These are phyloP conservation scores for Epithemia pelagica DNA, from an alignment of 108 stramenopile species.

Conservation along the genomic window DNA sequence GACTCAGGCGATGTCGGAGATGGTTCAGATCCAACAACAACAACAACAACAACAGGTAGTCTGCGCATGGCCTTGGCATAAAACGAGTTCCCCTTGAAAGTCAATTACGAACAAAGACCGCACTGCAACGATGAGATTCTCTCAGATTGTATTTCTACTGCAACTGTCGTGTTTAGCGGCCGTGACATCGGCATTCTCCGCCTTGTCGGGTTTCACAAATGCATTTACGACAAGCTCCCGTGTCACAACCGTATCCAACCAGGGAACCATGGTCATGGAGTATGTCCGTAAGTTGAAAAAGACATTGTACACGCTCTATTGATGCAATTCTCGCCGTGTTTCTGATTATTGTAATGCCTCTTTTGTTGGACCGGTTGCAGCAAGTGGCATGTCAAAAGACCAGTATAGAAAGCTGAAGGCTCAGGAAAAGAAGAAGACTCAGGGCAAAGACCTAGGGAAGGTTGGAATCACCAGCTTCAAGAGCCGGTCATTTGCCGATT, in stretches of 20 bases:
- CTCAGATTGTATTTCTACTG: neutral
- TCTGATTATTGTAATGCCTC: constrained; percentile 1
- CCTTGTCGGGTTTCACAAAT: neutral
- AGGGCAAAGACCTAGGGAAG: constrained; percentile 76
- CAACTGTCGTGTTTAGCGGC: neutral
- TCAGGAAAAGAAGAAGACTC: constrained; percentile 53
- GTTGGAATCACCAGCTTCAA: constrained; percentile 81
- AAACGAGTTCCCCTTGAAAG: too few species aligned
- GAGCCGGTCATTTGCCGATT: constrained; percentile 70
- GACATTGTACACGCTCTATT: neutral
- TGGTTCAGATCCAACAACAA: too few species aligned
- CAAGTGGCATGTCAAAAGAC: constrained; percentile 68
- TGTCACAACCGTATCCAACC: neutral
- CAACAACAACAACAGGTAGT: too few species aligned
- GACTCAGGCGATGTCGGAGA: too few species aligned
- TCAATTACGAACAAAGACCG: too few species aligned
- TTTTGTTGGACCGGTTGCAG: neutral
- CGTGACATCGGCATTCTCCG: neutral
- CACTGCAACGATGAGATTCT: neutral
- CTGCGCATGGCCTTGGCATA: too few species aligned
- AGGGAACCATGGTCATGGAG: constrained; percentile 7
- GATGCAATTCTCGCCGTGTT: neutral
- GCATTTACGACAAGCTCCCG: neutral
- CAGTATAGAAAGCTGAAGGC: constrained; percentile 80
- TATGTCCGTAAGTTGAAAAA: constrained; percentile 13